phyloP scores from a whole-genome alignment of 805 yeast species.

The Lipomyces kockii region DNA sequence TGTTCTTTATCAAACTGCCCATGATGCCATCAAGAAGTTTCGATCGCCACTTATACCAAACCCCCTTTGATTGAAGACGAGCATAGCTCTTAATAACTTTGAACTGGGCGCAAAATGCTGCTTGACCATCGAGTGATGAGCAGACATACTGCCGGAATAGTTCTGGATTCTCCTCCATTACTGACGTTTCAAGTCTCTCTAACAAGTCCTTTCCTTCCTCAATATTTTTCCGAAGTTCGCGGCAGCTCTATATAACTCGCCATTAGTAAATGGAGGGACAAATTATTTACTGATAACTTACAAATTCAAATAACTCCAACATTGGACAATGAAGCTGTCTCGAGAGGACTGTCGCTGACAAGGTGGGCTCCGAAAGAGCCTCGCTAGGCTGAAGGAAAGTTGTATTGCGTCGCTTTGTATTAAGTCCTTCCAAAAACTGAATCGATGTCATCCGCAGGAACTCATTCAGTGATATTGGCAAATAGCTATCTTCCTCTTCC shows the following conservation, averaged over 20 bases:
- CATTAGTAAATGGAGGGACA: background rate
- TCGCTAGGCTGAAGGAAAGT: conserved; percentile 37
- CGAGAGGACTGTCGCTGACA: conserved; percentile 50
- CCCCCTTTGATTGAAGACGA: conserved; percentile 56
- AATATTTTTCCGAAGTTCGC: conserved; percentile 58
- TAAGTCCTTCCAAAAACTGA: conserved; percentile 42
- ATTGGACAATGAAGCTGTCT: conserved; percentile 49
- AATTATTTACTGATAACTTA: conserved; percentile 5
- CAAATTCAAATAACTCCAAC: conserved; percentile 56
- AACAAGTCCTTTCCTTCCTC: conserved; percentile 55
- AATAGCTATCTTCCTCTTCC: conserved; percentile 8
- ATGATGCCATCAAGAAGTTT: conserved; percentile 56
- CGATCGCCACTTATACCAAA: conserved; percentile 68
- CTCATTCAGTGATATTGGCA: conserved; percentile 38
- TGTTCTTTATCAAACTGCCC: conserved; percentile 39
- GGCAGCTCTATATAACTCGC: conserved; percentile 47
- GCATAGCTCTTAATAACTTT: conserved; percentile 57
- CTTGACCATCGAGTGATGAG: conserved; percentile 48
- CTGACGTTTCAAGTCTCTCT: conserved; percentile 54
- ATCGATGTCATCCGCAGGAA: conserved; percentile 41
- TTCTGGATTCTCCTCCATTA: conserved; percentile 53
- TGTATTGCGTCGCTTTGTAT: conserved; percentile 35
- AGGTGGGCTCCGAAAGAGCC: conserved; percentile 30
- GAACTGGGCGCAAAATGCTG: conserved; percentile 54
- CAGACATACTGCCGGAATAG: conserved; percentile 56